Evolutionary conservation across 805 yeast genomes (phyloP), one percentile per base, ranked within the genome.

Genomic region (Teunomyces barrocoloradensis): DNA sequence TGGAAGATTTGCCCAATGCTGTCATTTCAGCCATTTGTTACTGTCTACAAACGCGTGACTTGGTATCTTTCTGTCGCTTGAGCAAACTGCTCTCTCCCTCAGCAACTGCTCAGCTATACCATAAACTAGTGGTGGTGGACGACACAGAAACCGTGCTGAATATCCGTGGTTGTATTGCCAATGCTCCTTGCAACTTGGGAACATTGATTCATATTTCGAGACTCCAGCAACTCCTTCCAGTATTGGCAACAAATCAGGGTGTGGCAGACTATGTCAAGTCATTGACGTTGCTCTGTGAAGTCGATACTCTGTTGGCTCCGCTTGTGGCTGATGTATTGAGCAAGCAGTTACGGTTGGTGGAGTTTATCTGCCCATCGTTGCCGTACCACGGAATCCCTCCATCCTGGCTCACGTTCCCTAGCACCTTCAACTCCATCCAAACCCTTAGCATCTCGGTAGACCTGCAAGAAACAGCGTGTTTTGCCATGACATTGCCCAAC

Each of bases 41-140:
- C 12, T 48, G 45, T 30, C 52, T 64, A 5, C 42, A 47, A 20
- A 56, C 63, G 5, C 28, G 44, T 6, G 66, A 64, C 42, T 50
- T 66, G 23, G 50, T 62, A 18, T 56, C 47, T 20, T 37, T 63
- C 6, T 58, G 65, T 28, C 28, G 55, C 5, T 44, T 58, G 4
- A 55, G 63, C 37, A 51, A 55, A 29, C 44, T 49, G 40, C 53
- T 63, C n/a, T 65, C 62, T 44, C 47, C 60, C 13, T 68, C 65
- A 2, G 67, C 69, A 0, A 56, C 56, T 0, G 47, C 47, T 21
- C 52, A 58, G 25, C 41, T 66, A 10, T 64, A 65, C 49, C 47
- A 50, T 12, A 55, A 52, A 27, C 53, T 65, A 9, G 50, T 60
- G 2, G 49, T 66, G 17, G 49, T 56, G 6, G 53, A 44, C 13